A percentile compares a stretch with the other conserved stretches of the same genome.
Evolutionary conservation across 2,329 filamentous ascomycete genomes (phyloP).

Genomic region (Clonostachys rosea): DNA sequence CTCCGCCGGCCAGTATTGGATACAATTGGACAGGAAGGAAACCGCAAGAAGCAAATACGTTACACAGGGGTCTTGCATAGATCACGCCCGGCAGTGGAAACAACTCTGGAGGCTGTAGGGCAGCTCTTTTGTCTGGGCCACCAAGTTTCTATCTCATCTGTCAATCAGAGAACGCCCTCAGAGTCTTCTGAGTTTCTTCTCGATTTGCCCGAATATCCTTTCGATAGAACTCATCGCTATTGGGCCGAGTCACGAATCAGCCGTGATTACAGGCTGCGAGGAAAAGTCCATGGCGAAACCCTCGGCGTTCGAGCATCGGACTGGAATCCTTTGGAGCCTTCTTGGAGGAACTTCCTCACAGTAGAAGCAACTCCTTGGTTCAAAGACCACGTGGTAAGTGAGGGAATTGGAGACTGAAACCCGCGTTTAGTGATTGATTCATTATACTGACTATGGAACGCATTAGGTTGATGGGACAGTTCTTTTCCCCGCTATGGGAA

Average conservation of each 20-base stretch:
- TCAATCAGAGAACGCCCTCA: slow-evolving; percentile 19
- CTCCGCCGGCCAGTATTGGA: slow-evolving; percentile 5
- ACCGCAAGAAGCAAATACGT: neutral
- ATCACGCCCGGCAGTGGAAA: slow-evolving; percentile 13
- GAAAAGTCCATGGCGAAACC: slow-evolving; percentile 17
- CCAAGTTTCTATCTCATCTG: slow-evolving; percentile 30
- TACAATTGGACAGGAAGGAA: slow-evolving; percentile 8
- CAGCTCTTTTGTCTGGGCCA: slow-evolving; percentile 34
- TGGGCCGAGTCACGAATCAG: slow-evolving; percentile 23
- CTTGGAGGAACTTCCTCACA: slow-evolving; percentile 14
- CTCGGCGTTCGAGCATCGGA: slow-evolving; percentile 3
- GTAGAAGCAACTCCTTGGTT: slow-evolving; percentile 24
- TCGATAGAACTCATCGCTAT: slow-evolving; percentile 24
- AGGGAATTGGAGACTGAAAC: neutral
- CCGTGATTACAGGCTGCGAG: slow-evolving; percentile 18
- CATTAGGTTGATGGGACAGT: slow-evolving; percentile 6
- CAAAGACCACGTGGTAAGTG: slow-evolving; percentile 25
- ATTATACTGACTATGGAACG: too few species aligned
- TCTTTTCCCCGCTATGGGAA: slow-evolving; percentile 16
- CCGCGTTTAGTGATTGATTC: too few species aligned
- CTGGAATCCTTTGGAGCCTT: slow-evolving; percentile 12
- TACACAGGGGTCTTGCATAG: slow-evolving; percentile 1
- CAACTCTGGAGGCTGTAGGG: slow-evolving; percentile 21
- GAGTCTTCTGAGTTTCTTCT: slow-evolving; percentile 6
- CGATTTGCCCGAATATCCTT: slow-evolving; percentile 27